Percentiles rank a stretch among this genome's conserved stretches.
phyloP scores from a whole-genome alignment of 2,329 filamentous ascomycete genomes.

The Fusarium continuum region DNA sequence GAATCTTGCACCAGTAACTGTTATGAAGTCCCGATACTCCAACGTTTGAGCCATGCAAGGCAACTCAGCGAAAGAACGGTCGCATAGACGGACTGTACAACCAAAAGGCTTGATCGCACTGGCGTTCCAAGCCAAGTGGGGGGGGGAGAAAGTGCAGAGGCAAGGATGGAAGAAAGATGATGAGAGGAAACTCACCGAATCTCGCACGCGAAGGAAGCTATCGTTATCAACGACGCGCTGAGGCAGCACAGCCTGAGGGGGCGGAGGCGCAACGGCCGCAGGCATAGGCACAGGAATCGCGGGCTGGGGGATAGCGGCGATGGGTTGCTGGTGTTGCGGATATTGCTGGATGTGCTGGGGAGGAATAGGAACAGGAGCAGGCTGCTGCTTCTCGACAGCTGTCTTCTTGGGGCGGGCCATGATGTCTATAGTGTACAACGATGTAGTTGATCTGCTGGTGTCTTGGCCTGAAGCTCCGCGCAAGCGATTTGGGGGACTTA shows the following conservation, averaged over 20 bases:
- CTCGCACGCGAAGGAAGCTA: conserved; percentile 81
- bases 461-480: conserved; percentile 12
- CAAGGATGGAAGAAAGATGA: conserved; percentile 17
- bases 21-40: neutral
- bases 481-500: conserved; percentile 1
- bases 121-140: neutral
- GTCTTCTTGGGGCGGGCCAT: conserved; percentile 60
- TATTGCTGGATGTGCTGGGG: conserved; percentile 37
- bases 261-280: conserved; percentile 28
- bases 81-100: neutral
- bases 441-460: neutral
- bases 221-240: conserved; percentile 69
- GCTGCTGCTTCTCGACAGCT: conserved; percentile 46
- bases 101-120: neutral
- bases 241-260: conserved; percentile 32
- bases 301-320: conserved; percentile 49
- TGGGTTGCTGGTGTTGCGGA: conserved; percentile 37
- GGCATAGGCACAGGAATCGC: conserved; percentile 52
- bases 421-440: conserved; percentile 8
- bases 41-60: neutral
- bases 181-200: conserved; percentile 71
- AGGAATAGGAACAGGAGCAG: conserved; percentile 47
- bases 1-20: neutral
- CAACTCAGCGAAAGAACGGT: neutral
- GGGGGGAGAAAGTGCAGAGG: neutral